Conservation (phyloP, 2,329 filamentous ascomycete species). For the Elsinoe perseae region DNA sequence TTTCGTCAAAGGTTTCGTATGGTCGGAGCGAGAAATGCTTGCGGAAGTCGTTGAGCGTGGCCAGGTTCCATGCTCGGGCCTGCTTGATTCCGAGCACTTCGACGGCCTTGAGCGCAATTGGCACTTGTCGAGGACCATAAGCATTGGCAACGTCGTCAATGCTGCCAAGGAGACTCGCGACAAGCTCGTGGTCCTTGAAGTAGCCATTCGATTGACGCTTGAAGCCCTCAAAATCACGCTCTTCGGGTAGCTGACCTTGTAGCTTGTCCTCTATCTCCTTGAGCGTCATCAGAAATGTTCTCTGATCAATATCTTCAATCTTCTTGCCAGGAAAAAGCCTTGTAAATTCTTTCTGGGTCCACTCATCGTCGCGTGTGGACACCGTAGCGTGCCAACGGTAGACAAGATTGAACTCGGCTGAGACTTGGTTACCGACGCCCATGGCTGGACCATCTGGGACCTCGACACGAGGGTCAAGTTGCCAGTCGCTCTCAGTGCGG, state of each 20-base stretch:
- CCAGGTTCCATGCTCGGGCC: constrained; percentile 53
- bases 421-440: constrained; percentile 45
- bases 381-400: constrained; percentile 46
- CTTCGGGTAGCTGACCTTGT: constrained; percentile 24
- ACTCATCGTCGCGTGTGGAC: constrained; percentile 39
- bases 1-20: constrained; percentile 51
- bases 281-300: constrained; percentile 27
- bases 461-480: constrained; percentile 37
- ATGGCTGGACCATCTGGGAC: constrained; percentile 32
- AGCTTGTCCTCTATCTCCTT: constrained; percentile 25
- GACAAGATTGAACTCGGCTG: constrained; percentile 47
- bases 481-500: constrained; percentile 36
- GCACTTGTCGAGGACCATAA: constrained; percentile 54
- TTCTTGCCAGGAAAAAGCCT: constrained; percentile 25
- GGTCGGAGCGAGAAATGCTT: constrained; percentile 54
- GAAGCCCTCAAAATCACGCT: constrained; percentile 30
- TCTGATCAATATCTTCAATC: constrained; percentile 21
- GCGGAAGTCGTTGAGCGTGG: constrained; percentile 57
- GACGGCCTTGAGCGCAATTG: constrained; percentile 51
- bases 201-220: constrained; percentile 37
- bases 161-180: constrained; percentile 47
- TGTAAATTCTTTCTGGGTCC: constrained; percentile 35
- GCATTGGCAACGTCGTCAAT: constrained; percentile 54
- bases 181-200: constrained; percentile 53
- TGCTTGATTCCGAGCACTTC: constrained; percentile 57